Base-by-base conservation (phyloP, 345 rosid genomes). In the Angophora floribunda region DNA sequence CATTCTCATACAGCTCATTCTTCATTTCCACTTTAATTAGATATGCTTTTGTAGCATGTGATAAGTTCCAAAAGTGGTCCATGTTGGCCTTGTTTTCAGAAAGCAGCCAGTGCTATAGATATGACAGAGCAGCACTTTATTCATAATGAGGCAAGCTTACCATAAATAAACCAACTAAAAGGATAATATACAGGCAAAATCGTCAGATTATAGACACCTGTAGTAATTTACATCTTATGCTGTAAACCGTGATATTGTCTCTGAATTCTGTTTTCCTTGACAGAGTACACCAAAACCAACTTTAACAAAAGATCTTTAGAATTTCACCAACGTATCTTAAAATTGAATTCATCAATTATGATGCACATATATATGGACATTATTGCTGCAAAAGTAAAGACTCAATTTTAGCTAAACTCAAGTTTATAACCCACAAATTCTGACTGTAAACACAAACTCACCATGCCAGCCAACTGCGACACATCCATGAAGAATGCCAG, bases 391-490 rank as follows among this genome's bases (percentile, higher is more conserved):
- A 75, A 41, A 75, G 49, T 17, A 36, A 75, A 75, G 9, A 36
- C 49, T 19, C 28, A 75, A 75, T 75, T 41, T 75, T 75, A 44
- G 82, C 26, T 75, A 41, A 75, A 36, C 26, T 41, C 7, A 1
- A 75, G 49, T n/a, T 59, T 59, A 10, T 10, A 59, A 59, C n/a
- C 65, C 65, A 59, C 65, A 59, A 59, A 59, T 59, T 59, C 65
- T 59, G 65, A 59, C 65, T 59, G 65, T n/a, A 59, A 24, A 26
- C 52, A 82, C 45, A 87, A 28, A 86, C 93, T 92, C 91, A 97
- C 99, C 98, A 97, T 97, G 85, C 99, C 99, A 8, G 99, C 98
- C 88, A 97, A 90, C 93, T 96, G 93, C 30, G 96, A 94, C 86
- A 97, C 98, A 86, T 97, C 97, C 99, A 97, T 95, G 89, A 91